A percentile compares a stretch with the other conserved stretches of the same genome.
phyloP scores from a whole-genome alignment of 371 early-diverging fungal species.

The Zychaea mexicana region DNA sequence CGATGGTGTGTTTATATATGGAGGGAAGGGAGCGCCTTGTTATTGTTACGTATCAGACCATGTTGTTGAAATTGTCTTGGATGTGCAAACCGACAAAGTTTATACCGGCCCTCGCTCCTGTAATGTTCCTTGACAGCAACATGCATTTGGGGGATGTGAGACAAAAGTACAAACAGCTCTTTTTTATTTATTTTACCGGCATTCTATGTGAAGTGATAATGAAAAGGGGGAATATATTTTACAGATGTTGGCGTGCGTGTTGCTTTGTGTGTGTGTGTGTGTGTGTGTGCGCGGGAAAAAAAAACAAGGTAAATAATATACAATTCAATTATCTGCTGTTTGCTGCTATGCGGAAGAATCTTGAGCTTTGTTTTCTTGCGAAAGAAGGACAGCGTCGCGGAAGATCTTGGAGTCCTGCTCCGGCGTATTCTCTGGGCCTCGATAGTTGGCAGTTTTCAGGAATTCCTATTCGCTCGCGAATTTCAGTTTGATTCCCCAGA shows the following conservation, averaged over 20 bases:
- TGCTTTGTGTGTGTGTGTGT: not conserved
- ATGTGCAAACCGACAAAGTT: not conserved
- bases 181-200: not conserved
- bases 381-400: constrained; percentile 18
- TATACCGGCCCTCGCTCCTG: not conserved
- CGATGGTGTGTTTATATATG: not conserved
- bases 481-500: not conserved
- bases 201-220: not conserved
- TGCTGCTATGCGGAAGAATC: not conserved
- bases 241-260: not conserved
- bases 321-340: not conserved
- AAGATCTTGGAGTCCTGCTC: constrained; percentile 31
- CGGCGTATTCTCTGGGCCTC: constrained; percentile 37
- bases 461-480: constrained; percentile 33
- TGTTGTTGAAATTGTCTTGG: not conserved
- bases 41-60: not conserved
- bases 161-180: not conserved
- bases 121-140: not conserved
- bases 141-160: not conserved
- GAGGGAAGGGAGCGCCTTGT: not conserved
- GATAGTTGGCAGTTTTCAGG: constrained; percentile 43
- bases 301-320: not conserved
- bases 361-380: not conserved
- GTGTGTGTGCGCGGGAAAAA: not conserved
- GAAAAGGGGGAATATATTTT: constrained; percentile 1